Conservation (phyloP, 768 basidiomycete species). For the Leccinum longicurvipes region DNA sequence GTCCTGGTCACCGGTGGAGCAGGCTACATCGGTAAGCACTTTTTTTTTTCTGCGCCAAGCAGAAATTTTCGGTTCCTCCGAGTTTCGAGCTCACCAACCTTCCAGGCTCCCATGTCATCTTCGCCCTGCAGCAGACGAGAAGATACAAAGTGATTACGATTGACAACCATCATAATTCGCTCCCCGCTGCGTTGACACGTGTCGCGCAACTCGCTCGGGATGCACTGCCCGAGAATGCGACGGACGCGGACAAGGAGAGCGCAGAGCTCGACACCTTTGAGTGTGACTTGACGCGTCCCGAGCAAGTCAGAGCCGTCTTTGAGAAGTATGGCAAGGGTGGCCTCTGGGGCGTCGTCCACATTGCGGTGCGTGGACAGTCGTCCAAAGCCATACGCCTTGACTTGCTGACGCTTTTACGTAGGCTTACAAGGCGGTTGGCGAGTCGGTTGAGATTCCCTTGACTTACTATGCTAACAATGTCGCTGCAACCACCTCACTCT, state of each 20-base stretch:
- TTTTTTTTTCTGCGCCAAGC: background rate
- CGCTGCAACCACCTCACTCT: constrained; percentile 76
- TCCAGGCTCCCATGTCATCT: constrained; percentile 91
- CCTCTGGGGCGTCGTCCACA: constrained; percentile 95
- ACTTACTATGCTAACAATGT: constrained; percentile 96
- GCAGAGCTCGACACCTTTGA: constrained; percentile 65
- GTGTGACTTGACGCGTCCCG: constrained; percentile 73
- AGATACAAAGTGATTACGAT: constrained; percentile 90
- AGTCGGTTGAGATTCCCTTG: constrained; percentile 89
- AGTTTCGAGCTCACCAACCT: constrained; percentile 9
- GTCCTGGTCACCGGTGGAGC: constrained; percentile 78
- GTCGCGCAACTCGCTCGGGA: constrained; percentile 77
- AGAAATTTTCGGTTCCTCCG: background rate
- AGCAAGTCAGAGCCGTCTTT: constrained; percentile 75
- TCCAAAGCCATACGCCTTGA: background rate
- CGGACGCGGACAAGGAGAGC: constrained; percentile 66
- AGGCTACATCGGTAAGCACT: constrained; percentile 76
- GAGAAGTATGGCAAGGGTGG: constrained; percentile 82
- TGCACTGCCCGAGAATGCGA: constrained; percentile 63
- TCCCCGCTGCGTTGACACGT: constrained; percentile 66
- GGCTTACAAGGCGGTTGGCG: constrained; percentile 98
- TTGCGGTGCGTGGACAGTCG: constrained; percentile 63
- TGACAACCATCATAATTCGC: constrained; percentile 95
- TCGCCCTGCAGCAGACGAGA: constrained; percentile 78
- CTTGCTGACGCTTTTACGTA: constrained; percentile 28